Conservation (phyloP, 805 yeast genomes). For the Lipomyces mesembrius region DNA sequence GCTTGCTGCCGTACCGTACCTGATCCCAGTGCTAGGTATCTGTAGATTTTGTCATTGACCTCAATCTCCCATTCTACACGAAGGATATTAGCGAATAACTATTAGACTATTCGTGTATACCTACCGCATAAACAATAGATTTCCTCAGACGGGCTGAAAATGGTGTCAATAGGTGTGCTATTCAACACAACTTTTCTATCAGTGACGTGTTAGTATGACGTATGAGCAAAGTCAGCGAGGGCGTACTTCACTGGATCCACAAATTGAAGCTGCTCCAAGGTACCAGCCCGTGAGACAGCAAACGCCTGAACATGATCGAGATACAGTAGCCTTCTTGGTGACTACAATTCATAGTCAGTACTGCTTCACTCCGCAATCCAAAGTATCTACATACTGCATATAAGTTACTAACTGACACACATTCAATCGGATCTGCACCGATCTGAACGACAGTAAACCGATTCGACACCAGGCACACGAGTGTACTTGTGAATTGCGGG, state of each 20-base stretch:
- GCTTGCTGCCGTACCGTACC: background rate
- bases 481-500: background rate
- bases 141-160: slow-evolving; percentile 10
- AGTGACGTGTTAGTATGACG: background rate
- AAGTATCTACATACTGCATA: slow-evolving; percentile 6
- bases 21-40: slow-evolving; percentile 22
- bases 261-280: slow-evolving; percentile 12
- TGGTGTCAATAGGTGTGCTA: slow-evolving; percentile 9
- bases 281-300: slow-evolving; percentile 11
- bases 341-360: slow-evolving; percentile 3
- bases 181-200: slow-evolving; percentile 10
- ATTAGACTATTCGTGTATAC: background rate
- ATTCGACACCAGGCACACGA: slow-evolving; percentile 8
- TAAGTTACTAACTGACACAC: slow-evolving; percentile 6
- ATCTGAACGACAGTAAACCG: slow-evolving; percentile 18
- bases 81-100: background rate
- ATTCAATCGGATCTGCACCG: slow-evolving; percentile 17
- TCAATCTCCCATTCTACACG: slow-evolving; percentile 22
- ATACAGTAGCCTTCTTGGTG: slow-evolving; percentile 20
- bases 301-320: slow-evolving; percentile 18
- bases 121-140: slow-evolving; percentile 19
- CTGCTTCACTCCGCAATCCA: background rate
- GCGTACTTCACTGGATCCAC: slow-evolving; percentile 18
- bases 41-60: slow-evolving; percentile 2
- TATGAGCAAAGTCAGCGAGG: background rate